phyloP scores from a whole-genome alignment of 2,329 filamentous ascomycete genomes.

The Fusarium brevicatenulatum region DNA sequence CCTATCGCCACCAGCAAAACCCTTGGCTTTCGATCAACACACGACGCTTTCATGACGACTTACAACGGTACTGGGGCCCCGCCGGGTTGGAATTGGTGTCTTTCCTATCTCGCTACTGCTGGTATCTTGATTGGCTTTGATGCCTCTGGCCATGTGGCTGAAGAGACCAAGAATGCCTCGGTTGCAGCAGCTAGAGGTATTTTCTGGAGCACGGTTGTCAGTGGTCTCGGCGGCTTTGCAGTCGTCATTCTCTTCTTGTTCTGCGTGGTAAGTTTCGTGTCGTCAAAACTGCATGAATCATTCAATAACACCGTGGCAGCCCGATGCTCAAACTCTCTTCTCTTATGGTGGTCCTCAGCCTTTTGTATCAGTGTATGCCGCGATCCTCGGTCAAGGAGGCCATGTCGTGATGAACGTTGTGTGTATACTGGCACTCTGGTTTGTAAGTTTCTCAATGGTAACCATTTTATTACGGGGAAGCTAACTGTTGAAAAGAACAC shows the following conservation, averaged over 20 bases:
- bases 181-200: neutral
- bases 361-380: neutral
- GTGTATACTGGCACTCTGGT: neutral
- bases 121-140: neutral
- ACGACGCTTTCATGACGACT: neutral
- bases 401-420: neutral
- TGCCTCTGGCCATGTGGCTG: neutral
- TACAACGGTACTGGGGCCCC: neutral
- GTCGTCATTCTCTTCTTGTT: constrained; percentile 1
- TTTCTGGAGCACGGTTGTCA: neutral
- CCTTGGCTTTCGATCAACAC: neutral
- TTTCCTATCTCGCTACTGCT: neutral
- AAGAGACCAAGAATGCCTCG: neutral
- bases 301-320: neutral
- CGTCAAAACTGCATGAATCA: no score
- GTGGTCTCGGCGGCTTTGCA: neutral
- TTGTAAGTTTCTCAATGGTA: neutral
- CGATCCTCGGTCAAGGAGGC: neutral
- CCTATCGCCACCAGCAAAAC: neutral
- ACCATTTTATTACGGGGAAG: no score
- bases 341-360: neutral
- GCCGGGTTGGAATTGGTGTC: neutral
- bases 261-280: neutral
- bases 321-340: neutral
- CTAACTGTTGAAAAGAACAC: neutral